Percentiles rank a stretch among this genome's conserved stretches.
Conservation (phyloP, 331 rosid genomes). For the Arachis monticola region DNA sequence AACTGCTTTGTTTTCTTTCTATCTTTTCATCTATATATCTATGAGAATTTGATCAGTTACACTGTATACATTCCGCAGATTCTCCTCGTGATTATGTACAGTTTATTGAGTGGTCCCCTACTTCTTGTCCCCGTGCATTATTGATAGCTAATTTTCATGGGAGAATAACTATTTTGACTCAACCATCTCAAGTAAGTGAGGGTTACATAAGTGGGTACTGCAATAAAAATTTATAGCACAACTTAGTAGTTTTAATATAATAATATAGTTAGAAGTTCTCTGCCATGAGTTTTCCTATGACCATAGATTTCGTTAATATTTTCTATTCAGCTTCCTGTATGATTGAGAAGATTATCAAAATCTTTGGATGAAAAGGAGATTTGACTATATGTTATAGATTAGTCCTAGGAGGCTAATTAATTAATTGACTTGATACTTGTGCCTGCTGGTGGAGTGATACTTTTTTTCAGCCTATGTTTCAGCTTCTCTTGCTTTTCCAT, state of each 20-base stretch:
- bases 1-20: too few species aligned
- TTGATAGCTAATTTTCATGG: constrained; percentile 91
- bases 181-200: too few species aligned
- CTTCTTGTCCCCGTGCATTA: constrained; percentile 81
- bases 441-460: constrained; percentile 1
- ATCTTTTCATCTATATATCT: too few species aligned
- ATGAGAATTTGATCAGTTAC: too few species aligned
- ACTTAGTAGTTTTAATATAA: too few species aligned
- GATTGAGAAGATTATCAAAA: neutral
- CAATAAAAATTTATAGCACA: too few species aligned
- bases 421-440: constrained; percentile 16
- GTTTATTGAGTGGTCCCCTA: constrained; percentile 96
- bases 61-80: too few species aligned
- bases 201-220: too few species aligned
- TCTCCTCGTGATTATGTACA: constrained; percentile 80
- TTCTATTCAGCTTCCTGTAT: neutral
- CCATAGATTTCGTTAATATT: constrained; percentile 18
- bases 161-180: constrained; percentile 95
- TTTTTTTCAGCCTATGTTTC: constrained; percentile 4
- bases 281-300: neutral
- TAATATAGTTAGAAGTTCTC: too few species aligned
- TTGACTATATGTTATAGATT: neutral
- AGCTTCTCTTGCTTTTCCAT: constrained; percentile 16
- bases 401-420: constrained; percentile 6
- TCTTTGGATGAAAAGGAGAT: neutral